A percentile compares a stretch with the other conserved stretches of the same genome.
Conservation (phyloP, 169 alveolate genomes). For the Plasmodium ovale region DNA sequence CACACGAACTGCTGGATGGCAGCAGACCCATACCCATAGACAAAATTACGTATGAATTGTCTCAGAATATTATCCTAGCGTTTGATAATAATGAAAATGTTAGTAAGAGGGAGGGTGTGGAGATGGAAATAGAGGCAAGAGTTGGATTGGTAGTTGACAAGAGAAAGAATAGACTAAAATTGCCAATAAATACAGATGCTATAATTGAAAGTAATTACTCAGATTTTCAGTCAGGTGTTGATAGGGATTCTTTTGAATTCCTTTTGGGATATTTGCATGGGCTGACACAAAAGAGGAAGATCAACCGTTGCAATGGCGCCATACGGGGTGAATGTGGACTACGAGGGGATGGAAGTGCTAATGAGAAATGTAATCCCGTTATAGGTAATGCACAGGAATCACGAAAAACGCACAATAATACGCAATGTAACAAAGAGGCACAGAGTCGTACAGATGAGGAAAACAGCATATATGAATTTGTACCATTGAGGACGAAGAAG, state of each 20-base stretch:
- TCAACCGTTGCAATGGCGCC: too few relatives aligned
- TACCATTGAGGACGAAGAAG: constrained; percentile 4
- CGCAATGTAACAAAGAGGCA: too few relatives aligned
- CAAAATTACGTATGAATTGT: constrained; percentile 55
- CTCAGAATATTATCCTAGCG: constrained; percentile 66
- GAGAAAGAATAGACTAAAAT: constrained; percentile 50
- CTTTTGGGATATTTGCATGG: constrained; percentile 37
- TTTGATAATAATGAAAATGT: constrained; percentile 64
- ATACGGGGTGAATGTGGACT: not conserved
- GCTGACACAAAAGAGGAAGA: constrained; percentile 2
- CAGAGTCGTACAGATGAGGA: not conserved
- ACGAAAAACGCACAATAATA: not conserved
- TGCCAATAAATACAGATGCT: constrained; percentile 74
- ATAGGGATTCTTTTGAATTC: constrained; percentile 53
- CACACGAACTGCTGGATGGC: constrained; percentile 75
- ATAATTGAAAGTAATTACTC: constrained; percentile 56
- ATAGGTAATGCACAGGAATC: not conserved
- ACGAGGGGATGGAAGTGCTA: not conserved
- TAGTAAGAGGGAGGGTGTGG: constrained; percentile 6
- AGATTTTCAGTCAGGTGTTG: constrained; percentile 64
- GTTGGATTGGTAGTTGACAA: constrained; percentile 58
- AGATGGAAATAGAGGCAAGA: constrained; percentile 71
- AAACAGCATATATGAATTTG: constrained; percentile 18
- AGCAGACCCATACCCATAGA: constrained; percentile 76
- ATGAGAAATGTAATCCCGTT: too few relatives aligned